These are phyloP conservation scores for Royoungia palumana DNA, from an alignment of 768 basidiomycete species.

Conservation along the genomic window DNA sequence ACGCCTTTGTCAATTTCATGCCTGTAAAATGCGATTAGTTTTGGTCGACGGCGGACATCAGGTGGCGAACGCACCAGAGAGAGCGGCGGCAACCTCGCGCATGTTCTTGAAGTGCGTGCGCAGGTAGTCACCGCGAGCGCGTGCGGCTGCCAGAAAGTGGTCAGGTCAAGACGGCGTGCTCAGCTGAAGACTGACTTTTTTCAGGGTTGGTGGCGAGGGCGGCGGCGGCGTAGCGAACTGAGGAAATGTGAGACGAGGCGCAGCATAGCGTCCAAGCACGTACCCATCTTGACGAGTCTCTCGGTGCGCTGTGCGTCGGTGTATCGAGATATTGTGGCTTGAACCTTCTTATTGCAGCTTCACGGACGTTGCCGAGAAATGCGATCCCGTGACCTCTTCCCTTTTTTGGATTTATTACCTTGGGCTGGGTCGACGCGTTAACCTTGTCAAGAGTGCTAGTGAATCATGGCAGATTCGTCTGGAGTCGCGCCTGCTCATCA, in stretches of 20 bases:
- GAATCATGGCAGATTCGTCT: slow-evolving; percentile 26
- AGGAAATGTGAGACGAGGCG: slow-evolving; percentile 14
- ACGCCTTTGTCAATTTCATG: slow-evolving; percentile 91
- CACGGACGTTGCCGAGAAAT: slow-evolving; percentile 21
- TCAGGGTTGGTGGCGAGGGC: slow-evolving; percentile 88
- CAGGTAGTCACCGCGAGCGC: slow-evolving; percentile 93
- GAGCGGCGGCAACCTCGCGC: slow-evolving; percentile 95
- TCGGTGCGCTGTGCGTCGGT: slow-evolving; percentile 42
- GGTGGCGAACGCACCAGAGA: slow-evolving; percentile 62
- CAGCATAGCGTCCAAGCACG: slow-evolving; percentile 32
- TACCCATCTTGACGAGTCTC: slow-evolving; percentile 63
- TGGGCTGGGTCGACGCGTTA: background rate
- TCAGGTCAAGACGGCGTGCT: slow-evolving; percentile 6
- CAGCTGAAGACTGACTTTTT: slow-evolving; percentile 64
- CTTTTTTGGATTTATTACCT: background rate
- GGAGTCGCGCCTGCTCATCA: slow-evolving; percentile 19
- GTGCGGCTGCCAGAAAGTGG: slow-evolving; percentile 59
- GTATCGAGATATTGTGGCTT: slow-evolving; percentile 39
- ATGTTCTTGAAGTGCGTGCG: slow-evolving; percentile 99
- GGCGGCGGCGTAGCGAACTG: slow-evolving; percentile 93
- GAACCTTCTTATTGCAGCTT: slow-evolving; percentile 31
- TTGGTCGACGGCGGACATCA: background rate
- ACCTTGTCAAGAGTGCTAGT: background rate
- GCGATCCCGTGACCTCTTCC: background rate
- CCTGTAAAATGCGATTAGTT: slow-evolving; percentile 44